A percentile compares a stretch with the other conserved stretches of the same genome.
Evolutionary conservation across 371 early-diverging fungal genomes (phyloP).

Genomic region (Mortierella sp.): DNA sequence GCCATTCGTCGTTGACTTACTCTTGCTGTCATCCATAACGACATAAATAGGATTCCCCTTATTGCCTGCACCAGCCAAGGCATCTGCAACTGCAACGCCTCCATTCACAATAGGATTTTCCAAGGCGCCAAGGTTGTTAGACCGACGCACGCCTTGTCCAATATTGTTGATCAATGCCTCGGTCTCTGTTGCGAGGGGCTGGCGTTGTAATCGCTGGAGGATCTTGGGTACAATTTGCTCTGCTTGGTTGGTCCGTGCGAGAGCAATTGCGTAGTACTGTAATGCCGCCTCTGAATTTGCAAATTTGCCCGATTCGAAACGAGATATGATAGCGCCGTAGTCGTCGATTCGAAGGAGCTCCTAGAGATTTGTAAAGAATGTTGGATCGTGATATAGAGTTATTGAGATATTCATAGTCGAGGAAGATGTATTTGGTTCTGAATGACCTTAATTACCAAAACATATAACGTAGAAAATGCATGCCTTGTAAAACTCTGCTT

Average conservation of each 20-base stretch:
- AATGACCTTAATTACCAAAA: not conserved
- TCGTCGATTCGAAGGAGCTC: slow-evolving; percentile 75
- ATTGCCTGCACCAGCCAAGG: slow-evolving; percentile 46
- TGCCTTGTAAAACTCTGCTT: slow-evolving; percentile 82
- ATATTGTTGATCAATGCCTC: slow-evolving; percentile 29
- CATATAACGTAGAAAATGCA: not conserved
- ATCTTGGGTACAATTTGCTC: slow-evolving; percentile 76
- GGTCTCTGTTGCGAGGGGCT: slow-evolving; percentile 50
- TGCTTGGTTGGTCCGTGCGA: slow-evolving; percentile 73
- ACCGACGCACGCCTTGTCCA: slow-evolving; percentile 33
- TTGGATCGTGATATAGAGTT: not conserved
- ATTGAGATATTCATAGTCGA: not conserved
- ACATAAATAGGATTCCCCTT: slow-evolving; percentile 52
- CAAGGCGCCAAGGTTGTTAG: slow-evolving; percentile 20
- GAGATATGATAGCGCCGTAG: slow-evolving; percentile 72
- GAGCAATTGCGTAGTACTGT: slow-evolving; percentile 78
- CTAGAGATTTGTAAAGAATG: slow-evolving; percentile 48
- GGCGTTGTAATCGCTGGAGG: slow-evolving; percentile 71
- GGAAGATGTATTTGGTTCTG: too few relatives aligned
- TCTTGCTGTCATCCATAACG: slow-evolving; percentile 42
- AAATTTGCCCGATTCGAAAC: slow-evolving; percentile 77
- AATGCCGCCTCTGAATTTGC: slow-evolving; percentile 75
- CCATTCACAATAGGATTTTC: slow-evolving; percentile 24
- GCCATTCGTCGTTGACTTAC: slow-evolving; percentile 10
- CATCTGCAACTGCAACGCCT: slow-evolving; percentile 24